Evolutionary conservation across 1,284 basidiomycete genomes (phyloP).

Genomic region (Cutaneotrichosporon daszewskae): DNA sequence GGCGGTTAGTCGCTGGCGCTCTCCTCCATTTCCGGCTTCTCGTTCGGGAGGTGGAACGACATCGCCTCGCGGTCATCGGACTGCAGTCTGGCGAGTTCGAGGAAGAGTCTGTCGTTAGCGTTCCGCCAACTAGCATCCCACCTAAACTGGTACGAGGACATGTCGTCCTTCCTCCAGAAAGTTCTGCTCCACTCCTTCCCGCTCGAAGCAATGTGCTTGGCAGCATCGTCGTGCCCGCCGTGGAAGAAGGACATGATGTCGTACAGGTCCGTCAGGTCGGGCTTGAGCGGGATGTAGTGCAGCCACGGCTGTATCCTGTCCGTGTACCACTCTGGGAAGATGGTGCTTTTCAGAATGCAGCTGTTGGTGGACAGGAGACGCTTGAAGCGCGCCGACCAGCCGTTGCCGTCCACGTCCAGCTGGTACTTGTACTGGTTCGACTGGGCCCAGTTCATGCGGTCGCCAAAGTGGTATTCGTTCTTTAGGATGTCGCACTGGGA

Average conservation of each 20-base stretch:
- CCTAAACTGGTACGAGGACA: slow-evolving; percentile 61
- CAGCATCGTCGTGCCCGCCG: slow-evolving; percentile 56
- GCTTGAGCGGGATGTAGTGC: slow-evolving; percentile 50
- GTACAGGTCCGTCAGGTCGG: slow-evolving; percentile 52
- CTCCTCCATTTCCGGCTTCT: too few relatives aligned
- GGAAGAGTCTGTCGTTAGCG: slow-evolving; percentile 20
- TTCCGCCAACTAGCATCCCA: slow-evolving; percentile 29
- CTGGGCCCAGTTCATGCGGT: slow-evolving; percentile 49
- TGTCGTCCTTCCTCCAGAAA: slow-evolving; percentile 61
- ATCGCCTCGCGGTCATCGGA: slow-evolving; percentile 25
- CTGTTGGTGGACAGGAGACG: slow-evolving; percentile 46
- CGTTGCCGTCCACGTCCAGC: slow-evolving; percentile 46
- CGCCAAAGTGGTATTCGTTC: slow-evolving; percentile 52
- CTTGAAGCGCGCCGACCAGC: slow-evolving; percentile 47
- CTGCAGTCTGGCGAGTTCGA: slow-evolving; percentile 29
- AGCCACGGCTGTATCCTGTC: slow-evolving; percentile 50
- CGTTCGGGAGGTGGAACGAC: slow-evolving; percentile 1
- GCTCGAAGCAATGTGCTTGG: slow-evolving; percentile 54
- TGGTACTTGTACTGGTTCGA: slow-evolving; percentile 48
- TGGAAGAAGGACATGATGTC: slow-evolving; percentile 57
- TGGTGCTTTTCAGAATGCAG: slow-evolving; percentile 48
- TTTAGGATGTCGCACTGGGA: slow-evolving; percentile 51
- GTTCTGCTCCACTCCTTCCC: slow-evolving; percentile 58
- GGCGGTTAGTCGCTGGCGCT: too few relatives aligned
- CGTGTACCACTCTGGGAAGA: slow-evolving; percentile 50